A percentile compares a stretch with the other conserved stretches of the same genome.
Conservation (phyloP, 2,329 filamentous ascomycete species). For the Dryadomyces sulphureus region DNA sequence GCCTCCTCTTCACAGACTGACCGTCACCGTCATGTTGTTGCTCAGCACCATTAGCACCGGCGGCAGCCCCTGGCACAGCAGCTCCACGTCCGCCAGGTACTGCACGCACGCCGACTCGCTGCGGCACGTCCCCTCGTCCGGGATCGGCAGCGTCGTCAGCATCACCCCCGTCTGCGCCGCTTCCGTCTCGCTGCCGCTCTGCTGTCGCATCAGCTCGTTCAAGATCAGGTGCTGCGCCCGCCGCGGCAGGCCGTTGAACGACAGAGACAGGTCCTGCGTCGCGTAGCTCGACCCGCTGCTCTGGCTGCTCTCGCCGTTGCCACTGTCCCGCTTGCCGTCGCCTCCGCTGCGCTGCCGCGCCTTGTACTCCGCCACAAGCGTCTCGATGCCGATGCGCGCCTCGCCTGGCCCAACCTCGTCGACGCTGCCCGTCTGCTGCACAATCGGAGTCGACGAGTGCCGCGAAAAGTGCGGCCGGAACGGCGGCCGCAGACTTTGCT, state of each 20-base stretch:
- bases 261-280: slow-evolving; percentile 39
- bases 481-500: slow-evolving; percentile 22
- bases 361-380: slow-evolving; percentile 26
- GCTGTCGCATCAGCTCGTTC: slow-evolving; percentile 63
- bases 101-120: slow-evolving; percentile 55
- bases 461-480: slow-evolving; percentile 6
- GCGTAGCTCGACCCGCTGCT: slow-evolving; percentile 8
- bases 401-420: slow-evolving; percentile 14
- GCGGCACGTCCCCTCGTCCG: slow-evolving; percentile 58
- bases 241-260: slow-evolving; percentile 76
- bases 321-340: neutral
- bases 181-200: slow-evolving; percentile 27
- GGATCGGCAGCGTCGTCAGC: slow-evolving; percentile 72
- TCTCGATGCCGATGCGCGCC: slow-evolving; percentile 26
- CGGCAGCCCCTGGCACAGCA: slow-evolving; percentile 62
- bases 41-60: slow-evolving; percentile 68
- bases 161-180: slow-evolving; percentile 46
- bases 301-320: neutral
- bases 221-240: slow-evolving; percentile 75
- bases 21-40: slow-evolving; percentile 82
- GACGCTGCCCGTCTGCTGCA: neutral
- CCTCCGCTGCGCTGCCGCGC: neutral
- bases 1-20: slow-evolving; percentile 51
- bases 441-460: slow-evolving; percentile 4
- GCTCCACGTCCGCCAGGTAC: slow-evolving; percentile 65